Base-by-base conservation (phyloP, 2,329 filamentous ascomycete genomes). In the Incumbomyces delicatus region DNA sequence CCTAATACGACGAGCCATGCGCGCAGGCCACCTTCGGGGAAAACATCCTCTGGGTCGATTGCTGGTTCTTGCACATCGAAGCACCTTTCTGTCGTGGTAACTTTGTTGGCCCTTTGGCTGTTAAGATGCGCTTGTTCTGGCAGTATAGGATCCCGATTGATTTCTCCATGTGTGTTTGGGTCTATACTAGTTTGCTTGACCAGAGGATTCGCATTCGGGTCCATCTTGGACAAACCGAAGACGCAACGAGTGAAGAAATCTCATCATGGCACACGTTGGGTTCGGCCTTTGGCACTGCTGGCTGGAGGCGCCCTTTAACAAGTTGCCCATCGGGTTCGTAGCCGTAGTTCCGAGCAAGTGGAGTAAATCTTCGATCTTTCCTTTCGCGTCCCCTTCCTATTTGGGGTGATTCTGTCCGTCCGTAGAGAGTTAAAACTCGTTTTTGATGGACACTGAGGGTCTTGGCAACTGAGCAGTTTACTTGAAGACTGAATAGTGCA, bases 1-100 rank as follows among this genome's bases (percentile, higher is more conserved):
- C 67, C 69, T 2, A 64, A 49, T 1, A 70, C 69, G 1, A 70
- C 66, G 0, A 66, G 59, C 66, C 69, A 71, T 30, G 69, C 67
- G 34, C 55, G 50, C 2, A 60, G 48, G 0, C 68, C 68, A 13
- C 69, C 68, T 49, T 72, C 69, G 0, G 69, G 68, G 48, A 54
- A 57, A 10, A 43, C 22, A 31, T 42, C 46, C 29, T 48, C 46
- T 4, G 40, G 10, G 17, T 43, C 40, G 31, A 47, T 20, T 2
- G 31, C 35, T 14, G 22, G 16, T 3, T 36, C 20, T n/a, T 44
- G 41, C 20, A 11, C 20, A n/a, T 44, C 41, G n/a, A 33, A 22
- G 14, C 7, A n/a, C 11, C 27, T 18, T 22, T 36, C 41, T 3
- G 31, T 14, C 18, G 31, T 27, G 12, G 14, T 18, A 13, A 2